A percentile compares a stretch with the other conserved stretches of the same genome.
These are phyloP conservation scores for Wallacemonas rigidus DNA, from an alignment of 208 protist species.

Conservation along the genomic window DNA sequence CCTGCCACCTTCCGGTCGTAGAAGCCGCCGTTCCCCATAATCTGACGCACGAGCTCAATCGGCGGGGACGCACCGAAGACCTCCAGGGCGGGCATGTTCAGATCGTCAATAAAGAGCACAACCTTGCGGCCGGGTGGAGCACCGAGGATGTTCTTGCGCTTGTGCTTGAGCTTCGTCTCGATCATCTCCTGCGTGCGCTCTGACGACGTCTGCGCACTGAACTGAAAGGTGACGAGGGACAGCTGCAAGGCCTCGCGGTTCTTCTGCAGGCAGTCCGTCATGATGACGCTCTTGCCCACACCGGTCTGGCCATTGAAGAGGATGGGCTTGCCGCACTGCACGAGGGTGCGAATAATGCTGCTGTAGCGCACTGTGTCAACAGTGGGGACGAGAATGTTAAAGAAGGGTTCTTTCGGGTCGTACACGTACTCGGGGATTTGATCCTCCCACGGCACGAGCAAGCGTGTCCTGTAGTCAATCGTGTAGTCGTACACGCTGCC, in stretches of 20 bases:
- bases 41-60: slow-evolving; percentile 97
- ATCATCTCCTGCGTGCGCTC: slow-evolving; percentile 96
- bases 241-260: slow-evolving; percentile 83
- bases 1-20: slow-evolving; percentile 95
- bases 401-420: slow-evolving; percentile 90
- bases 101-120: slow-evolving; percentile 97
- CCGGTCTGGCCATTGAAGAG: slow-evolving; percentile 96
- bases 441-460: slow-evolving; percentile 86
- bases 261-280: slow-evolving; percentile 80
- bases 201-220: slow-evolving; percentile 96
- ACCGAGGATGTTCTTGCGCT: slow-evolving; percentile 95
- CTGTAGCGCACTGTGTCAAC: slow-evolving; percentile 96
- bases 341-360: slow-evolving; percentile 89
- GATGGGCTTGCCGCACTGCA: slow-evolving; percentile 86
- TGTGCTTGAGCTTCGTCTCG: slow-evolving; percentile 96
- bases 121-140: slow-evolving; percentile 92
- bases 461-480: slow-evolving; percentile 81
- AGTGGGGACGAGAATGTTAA: slow-evolving; percentile 97
- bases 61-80: slow-evolving; percentile 97
- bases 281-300: slow-evolving; percentile 95
- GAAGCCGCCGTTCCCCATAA: slow-evolving; percentile 96
- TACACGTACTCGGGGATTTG: slow-evolving; percentile 86
- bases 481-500: slow-evolving; percentile 95
- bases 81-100: slow-evolving; percentile 98
- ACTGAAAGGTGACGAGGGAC: slow-evolving; percentile 91